Base-by-base conservation (phyloP, 2,329 filamentous ascomycete genomes). In the Fusarium scirpi region DNA sequence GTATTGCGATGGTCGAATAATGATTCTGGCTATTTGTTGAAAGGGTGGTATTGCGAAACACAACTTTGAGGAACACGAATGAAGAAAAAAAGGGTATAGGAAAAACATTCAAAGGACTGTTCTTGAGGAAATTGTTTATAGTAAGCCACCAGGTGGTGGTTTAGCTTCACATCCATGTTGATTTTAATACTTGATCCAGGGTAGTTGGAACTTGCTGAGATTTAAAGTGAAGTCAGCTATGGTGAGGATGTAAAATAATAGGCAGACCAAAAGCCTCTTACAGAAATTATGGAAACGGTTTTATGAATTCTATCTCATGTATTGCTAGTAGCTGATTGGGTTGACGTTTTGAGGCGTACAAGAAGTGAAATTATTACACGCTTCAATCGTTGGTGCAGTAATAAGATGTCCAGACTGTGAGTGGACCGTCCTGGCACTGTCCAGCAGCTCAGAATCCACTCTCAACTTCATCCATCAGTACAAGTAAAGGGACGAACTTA, bases 391-490 rank as follows among this genome's bases (percentile, higher is more conserved):
- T 12, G 34, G n/a, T 38, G 34, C 34, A 12, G 18, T n/a, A 38
- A 24, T 24, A 44, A 10, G 12, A 44, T 44, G 24, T 13, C 29
- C 29, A 10, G 34, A 18, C 34, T n/a, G 11, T 38, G 18, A 12
- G 24, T 27, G 30, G 32, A 20, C 16, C 47, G 16, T 30, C 47
- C 43, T 49, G 16, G n/a, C 29, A 25, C 51, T 16, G 24, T 18
- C 24, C 3, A n/a, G 27, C 5, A n/a, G 13, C 9, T 49, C 16
- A 25, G 25, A 54, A 49, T 41, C 57, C 62, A 62, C 56, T 66
- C 22, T 66, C n/a, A 40, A 67, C 62, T 61, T 30, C 45, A 49
- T 58, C 8, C 16, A 34, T 25, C 15, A 40, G 41, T 27, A 25
- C 49, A 40, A 40, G 20, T 13, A 15, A 29, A 22, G 6, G 34